Evolutionary conservation across 257 asterid genomes (phyloP), one percentile per base, ranked within the genome.

Genomic region (Plectranthus barbatus): DNA sequence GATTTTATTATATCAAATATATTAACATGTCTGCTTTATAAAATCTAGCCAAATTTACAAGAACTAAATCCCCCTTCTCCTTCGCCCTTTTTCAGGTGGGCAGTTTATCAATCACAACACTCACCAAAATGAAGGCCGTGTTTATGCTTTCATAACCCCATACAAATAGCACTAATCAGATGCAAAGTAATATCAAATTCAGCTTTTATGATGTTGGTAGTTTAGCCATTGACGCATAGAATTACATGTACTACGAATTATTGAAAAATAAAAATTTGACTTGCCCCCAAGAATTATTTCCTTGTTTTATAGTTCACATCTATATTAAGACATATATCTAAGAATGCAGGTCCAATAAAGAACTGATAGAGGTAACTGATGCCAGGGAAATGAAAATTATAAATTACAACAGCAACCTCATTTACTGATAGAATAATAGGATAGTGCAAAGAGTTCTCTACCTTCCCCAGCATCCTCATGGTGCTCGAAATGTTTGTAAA

Each of bases 401-500:
- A 70, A 45, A 44, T 13, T 61, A 61, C 40, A 23, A 15, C 24
- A 44, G 21, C 15, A 9, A 46, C 40, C 5, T 55, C 41, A 40
- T n/a, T 34, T 49, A 29, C 64, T 59, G 20, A 41, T 2, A 52
- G 19, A 41, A 57, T 51, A 42, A 21, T 19, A 46, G 66, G 61
- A 56, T 26, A 14, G 62, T 34, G 40, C 66, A 42, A 37, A 23
- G 21, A 15, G 20, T 24, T 58, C 19, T 62, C 51, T 62, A 92
- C 99, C 97, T 62, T 83, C 79, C 72, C 92, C 97, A 13, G 52
- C 84, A 70, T 85, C 90, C 68, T 87, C 97, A 41, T 90, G 96
- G 86, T 87, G 86, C 67, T 85, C 97, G 65, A 93, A 87, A 74
- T 93, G 99, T 85, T 93, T 93, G 88, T 93, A 93, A 63, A 84